Percentiles rank a stretch among this genome's conserved stretches.
Conservation (phyloP, 805 yeast genomes). For the Metschnikowia kunwiensis region DNA sequence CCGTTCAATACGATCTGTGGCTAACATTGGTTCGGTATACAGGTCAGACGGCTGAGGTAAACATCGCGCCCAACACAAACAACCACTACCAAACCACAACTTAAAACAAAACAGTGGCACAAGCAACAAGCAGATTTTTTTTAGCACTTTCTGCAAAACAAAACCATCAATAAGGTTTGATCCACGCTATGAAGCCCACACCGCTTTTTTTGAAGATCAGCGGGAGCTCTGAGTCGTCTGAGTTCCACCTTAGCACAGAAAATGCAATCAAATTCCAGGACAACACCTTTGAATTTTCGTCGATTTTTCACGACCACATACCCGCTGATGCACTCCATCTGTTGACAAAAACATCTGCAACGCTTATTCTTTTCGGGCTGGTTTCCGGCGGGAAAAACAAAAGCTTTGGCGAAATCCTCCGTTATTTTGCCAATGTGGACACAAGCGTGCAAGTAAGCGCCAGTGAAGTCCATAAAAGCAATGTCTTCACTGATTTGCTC, state of each 20-base stretch:
- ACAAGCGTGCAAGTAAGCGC: constrained; percentile 22
- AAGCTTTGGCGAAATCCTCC: constrained; percentile 21
- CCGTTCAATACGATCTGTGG: too few species aligned
- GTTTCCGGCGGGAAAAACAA: constrained; percentile 30
- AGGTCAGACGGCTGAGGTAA: too few species aligned
- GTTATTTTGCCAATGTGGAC: constrained; percentile 12
- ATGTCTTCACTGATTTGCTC: constrained; percentile 26
- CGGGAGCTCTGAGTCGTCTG: constrained; percentile 12
- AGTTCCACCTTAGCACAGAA: constrained; percentile 11
- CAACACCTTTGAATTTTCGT: constrained; percentile 21
- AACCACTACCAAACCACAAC: too few species aligned
- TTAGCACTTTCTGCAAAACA: too few species aligned
- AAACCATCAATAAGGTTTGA: too few species aligned
- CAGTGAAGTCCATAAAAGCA: constrained; percentile 29
- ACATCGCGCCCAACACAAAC: too few species aligned
- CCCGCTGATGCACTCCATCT: constrained; percentile 4
- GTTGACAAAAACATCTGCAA: constrained; percentile 9
- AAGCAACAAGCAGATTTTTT: too few species aligned
- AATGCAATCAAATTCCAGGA: constrained; percentile 21
- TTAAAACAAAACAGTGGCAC: too few species aligned
- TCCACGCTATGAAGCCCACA: too few species aligned
- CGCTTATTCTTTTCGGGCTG: constrained; percentile 15
- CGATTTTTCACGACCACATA: constrained; percentile 14
- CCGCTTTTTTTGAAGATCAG: constrained; percentile 28
- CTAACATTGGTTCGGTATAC: too few species aligned